Percentiles rank a stretch among this genome's conserved stretches.
These are phyloP conservation scores for Kappamyces sp. DNA, from an alignment of 192 early-diverging fungal species.

Conservation along the genomic window DNA sequence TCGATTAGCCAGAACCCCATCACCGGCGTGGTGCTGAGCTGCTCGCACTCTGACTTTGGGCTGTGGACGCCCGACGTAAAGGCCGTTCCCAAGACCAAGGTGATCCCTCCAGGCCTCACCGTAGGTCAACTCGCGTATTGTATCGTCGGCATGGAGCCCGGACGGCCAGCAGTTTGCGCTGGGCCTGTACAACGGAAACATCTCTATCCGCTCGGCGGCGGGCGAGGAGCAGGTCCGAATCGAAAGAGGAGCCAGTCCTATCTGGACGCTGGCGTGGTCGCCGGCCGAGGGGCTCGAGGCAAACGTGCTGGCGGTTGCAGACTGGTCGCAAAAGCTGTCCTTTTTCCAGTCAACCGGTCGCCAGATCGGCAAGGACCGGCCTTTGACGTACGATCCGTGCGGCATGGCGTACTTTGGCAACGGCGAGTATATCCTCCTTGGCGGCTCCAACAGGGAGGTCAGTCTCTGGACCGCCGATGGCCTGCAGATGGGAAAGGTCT, in stretches of 20 bases:
- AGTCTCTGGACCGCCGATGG: constrained; percentile 54
- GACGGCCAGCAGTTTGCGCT: constrained; percentile 55
- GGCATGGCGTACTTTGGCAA: constrained; percentile 37
- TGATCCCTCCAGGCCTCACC: not conserved
- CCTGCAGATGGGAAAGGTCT: constrained; percentile 39
- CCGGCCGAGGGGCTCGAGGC: constrained; percentile 33
- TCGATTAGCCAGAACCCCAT: constrained; percentile 40
- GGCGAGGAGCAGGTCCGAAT: constrained; percentile 55
- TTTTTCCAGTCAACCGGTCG: constrained; percentile 50
- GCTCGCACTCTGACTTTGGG: constrained; percentile 51
- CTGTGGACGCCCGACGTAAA: constrained; percentile 53
- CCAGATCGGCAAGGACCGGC: constrained; percentile 55
- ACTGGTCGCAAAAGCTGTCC: constrained; percentile 52
- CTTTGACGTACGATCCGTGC: constrained; percentile 45
- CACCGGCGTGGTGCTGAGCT: constrained; percentile 42
- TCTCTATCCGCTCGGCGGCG: constrained; percentile 42
- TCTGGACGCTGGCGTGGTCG: constrained; percentile 53
- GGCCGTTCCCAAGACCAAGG: constrained; percentile 50
- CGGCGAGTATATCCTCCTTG: constrained; percentile 49
- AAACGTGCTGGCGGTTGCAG: constrained; percentile 48
- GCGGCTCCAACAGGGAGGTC: constrained; percentile 50
- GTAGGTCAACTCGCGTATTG: constrained; percentile 44
- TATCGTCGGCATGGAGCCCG: constrained; percentile 44
- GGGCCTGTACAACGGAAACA: constrained; percentile 49
- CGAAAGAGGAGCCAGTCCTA: constrained; percentile 42